Evolutionary conservation across 768 basidiomycete genomes (phyloP), one percentile per base, ranked within the genome.

Genomic region (Termitomyces sp.): DNA sequence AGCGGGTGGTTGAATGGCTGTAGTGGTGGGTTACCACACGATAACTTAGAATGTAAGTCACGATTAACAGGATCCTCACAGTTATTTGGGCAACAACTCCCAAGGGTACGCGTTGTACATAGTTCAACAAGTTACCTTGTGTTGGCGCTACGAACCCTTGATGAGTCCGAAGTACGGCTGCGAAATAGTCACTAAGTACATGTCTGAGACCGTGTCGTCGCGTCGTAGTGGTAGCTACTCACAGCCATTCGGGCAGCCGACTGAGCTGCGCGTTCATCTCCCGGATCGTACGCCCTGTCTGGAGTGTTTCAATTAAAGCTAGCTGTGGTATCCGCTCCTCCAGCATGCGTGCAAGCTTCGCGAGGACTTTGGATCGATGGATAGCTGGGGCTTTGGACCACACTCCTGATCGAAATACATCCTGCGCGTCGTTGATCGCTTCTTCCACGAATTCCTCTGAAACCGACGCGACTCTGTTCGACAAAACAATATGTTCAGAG

Each of bases 31-130:
- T 48, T 56, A 33, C 49, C 2, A 7, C 23, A 33, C 13, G 15
- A 48, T 7, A 44, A 7, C 44, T 20, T 27, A 10, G 54, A 15
- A n/a, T 44, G 1, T 6, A n/a, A n/a, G n/a, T n/a, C n/a, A n/a
- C n/a, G n/a, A n/a, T n/a, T n/a, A n/a, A 44, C 22, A 10, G 3
- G 6, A 33, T n/a, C 52, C 78, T 66, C 54, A 90, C 91, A 13
- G 89, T 93, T 23, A 94, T 89, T 65, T 94, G 91, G 0, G 86
- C 91, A 36, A 92, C 89, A n/a, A 93, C 91, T 11, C 92, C 92
- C 0, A 94, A 78, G 0, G 92, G 91, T 11, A 91, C 76, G 13
- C 92, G 80, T 46, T 83, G 80, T 5, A 94, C 85, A 66, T 89
- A 86, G 63, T 93, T 94, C 33, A 93, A 70, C 36, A 94, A 67